Conservation (phyloP, 1,284 basidiomycete genomes). For the Cryptococcus wingfieldii region DNA sequence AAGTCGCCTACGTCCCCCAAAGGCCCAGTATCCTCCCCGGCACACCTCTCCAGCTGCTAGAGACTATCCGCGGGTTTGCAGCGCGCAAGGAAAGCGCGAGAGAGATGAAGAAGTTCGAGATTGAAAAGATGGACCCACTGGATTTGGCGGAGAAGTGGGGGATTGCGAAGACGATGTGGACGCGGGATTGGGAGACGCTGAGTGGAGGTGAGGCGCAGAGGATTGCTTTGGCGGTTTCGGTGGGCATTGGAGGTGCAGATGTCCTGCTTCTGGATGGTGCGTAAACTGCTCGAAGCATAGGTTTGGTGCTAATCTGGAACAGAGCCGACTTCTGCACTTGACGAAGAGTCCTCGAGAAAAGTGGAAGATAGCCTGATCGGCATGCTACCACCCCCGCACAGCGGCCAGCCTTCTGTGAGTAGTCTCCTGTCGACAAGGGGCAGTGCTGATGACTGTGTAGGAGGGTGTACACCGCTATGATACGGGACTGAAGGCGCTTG, state of each 20-base stretch:
- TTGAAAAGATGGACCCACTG: constrained; percentile 50
- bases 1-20: constrained; percentile 77
- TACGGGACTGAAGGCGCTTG: constrained; percentile 58
- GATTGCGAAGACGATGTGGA: constrained; percentile 65
- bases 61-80: constrained; percentile 56
- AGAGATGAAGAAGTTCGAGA: constrained; percentile 8
- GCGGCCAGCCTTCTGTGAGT: constrained; percentile 12
- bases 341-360: constrained; percentile 59
- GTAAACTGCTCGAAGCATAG: constrained; percentile 26
- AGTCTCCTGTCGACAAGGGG: not conserved
- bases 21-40: constrained; percentile 75
- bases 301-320: not conserved
- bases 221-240: constrained; percentile 67
- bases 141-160: constrained; percentile 65
- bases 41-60: constrained; percentile 68
- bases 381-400: constrained; percentile 49
- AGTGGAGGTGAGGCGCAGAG: constrained; percentile 80
- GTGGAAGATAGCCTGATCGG: constrained; percentile 63
- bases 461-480: constrained; percentile 12
- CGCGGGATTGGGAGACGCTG: constrained; percentile 67
- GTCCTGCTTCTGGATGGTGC: constrained; percentile 76
- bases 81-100: not conserved
- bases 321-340: constrained; percentile 85
- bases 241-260: constrained; percentile 69
- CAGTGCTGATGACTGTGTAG: not conserved